phyloP scores from a whole-genome alignment of 2,329 filamentous ascomycete genomes.

The Lachnellula cervina region DNA sequence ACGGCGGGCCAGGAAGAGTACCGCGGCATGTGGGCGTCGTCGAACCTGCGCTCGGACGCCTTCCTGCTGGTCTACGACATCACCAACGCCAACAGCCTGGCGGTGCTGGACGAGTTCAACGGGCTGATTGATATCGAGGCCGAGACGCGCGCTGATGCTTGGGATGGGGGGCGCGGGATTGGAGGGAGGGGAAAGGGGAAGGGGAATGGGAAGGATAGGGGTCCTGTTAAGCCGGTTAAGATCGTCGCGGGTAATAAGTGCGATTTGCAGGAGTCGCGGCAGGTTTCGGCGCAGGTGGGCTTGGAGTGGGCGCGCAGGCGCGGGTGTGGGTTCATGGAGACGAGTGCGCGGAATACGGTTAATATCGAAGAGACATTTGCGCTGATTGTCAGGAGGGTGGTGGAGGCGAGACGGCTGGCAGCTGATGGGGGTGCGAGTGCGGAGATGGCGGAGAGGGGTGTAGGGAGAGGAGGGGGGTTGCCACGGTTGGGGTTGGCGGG shows the following conservation, averaged over 20 bases:
- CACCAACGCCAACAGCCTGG: slow-evolving; percentile 62
- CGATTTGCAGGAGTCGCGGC: slow-evolving; percentile 65
- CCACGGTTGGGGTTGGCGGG: slow-evolving; percentile 1
- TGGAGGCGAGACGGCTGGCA: slow-evolving; percentile 39
- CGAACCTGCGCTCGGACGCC: slow-evolving; percentile 73
- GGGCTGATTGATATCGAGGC: slow-evolving; percentile 80
- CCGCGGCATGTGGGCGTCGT: slow-evolving; percentile 77
- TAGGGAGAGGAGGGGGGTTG: slow-evolving; percentile 5
- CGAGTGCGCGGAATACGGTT: slow-evolving; percentile 75
- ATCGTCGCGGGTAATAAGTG: slow-evolving; percentile 85
- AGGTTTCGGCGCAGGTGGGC: slow-evolving; percentile 65
- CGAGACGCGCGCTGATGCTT: slow-evolving; percentile 55
- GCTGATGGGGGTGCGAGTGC: slow-evolving; percentile 3
- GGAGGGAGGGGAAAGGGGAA: slow-evolving; percentile 4
- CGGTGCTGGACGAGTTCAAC: slow-evolving; percentile 72
- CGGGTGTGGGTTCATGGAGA: slow-evolving; percentile 86
- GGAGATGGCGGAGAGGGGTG: slow-evolving; percentile 1
- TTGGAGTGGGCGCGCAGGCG: slow-evolving; percentile 70
- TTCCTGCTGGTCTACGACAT: slow-evolving; percentile 89
- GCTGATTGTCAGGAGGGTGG: slow-evolving; percentile 57
- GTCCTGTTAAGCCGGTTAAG: slow-evolving; percentile 55
- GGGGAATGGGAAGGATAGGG: slow-evolving; percentile 7
- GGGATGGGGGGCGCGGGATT: slow-evolving; percentile 3
- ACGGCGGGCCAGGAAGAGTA: slow-evolving; percentile 90
- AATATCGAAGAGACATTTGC: slow-evolving; percentile 90